Evolutionary conservation across 805 yeast genomes (phyloP), one percentile per base, ranked within the genome.

Genomic region (Lipomyces spencermartinsiae): DNA sequence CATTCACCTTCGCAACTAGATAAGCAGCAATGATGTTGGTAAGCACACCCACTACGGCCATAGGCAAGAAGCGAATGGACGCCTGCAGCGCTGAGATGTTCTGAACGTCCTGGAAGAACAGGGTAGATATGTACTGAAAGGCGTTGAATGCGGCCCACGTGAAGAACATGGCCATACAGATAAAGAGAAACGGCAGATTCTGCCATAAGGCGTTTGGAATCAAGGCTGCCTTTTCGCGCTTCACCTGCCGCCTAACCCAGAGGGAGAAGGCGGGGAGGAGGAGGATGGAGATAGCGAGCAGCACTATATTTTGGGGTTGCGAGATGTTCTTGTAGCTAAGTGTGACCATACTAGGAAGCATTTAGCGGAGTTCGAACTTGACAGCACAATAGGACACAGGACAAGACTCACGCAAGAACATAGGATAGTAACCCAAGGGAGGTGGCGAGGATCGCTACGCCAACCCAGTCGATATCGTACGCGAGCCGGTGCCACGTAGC

Each of bases 261-360:
- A 53, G 56, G 56, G 29, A 53, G 56, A 53, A 53, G 56, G 56
- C 56, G 56, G 56, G 56, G 56, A 53, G 56, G 56, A 53, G 56
- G 33, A 53, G 56, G 56, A 53, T 31, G 56, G 56, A 53, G 56
- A 53, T 53, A 53, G 19, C 56, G 56, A 53, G 56, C 56, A 53
- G 56, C 56, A 53, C 56, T 53, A 53, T 53, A 53, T 53, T 53
- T 53, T 53, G 56, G 56, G 56, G 56, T 53, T 53, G 56, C 56
- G 33, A 53, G 56, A 53, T 53, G 56, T 53, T 53, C 56, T 53
- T 53, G 56, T 53, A 53, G 56, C 56, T 53, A 53, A 53, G 56
- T 53, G 56, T 53, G 56, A 53, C 31, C 56, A 53, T 53, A 53
- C 56, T 53, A 53, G 56, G 56, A 53, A 53, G 56, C 31, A 53